These are phyloP conservation scores for Debaryomycetaceae sp. DNA, from an alignment of 1,139 yeast species.

Conservation along the genomic window DNA sequence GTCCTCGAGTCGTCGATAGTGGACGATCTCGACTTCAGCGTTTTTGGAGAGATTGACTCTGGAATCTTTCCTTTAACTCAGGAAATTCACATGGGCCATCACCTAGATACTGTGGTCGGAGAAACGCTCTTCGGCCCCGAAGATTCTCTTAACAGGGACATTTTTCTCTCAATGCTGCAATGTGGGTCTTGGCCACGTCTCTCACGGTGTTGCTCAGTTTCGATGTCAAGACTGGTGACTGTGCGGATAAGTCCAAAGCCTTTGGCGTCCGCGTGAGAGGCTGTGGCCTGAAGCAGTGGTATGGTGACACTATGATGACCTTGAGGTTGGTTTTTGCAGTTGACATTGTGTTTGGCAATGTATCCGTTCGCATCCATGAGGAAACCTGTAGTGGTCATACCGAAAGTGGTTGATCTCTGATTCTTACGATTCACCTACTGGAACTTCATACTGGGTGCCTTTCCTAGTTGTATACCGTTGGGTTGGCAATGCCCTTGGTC, in stretches of 20 bases:
- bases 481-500: no score
- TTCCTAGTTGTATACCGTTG: no score
- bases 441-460: no score
- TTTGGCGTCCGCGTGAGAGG: slow-evolving; percentile 18
- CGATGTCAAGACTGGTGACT: slow-evolving; percentile 17
- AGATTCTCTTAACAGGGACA: slow-evolving; percentile 21
- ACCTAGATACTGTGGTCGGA: slow-evolving; percentile 28
- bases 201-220: slow-evolving; percentile 18
- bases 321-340: slow-evolving; percentile 31
- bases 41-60: slow-evolving; percentile 34
- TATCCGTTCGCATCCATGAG: slow-evolving; percentile 41
- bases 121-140: slow-evolving; percentile 10
- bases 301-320: slow-evolving; percentile 44
- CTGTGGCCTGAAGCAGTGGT: slow-evolving; percentile 47
- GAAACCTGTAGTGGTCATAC: slow-evolving; percentile 18
- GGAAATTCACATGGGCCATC: slow-evolving; percentile 20
- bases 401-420: no score
- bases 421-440: no score
- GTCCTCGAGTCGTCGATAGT: slow-evolving; percentile 30
- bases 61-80: slow-evolving; percentile 22
- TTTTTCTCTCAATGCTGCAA: slow-evolving; percentile 25
- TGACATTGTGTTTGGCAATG: slow-evolving; percentile 34
- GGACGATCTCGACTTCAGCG: slow-evolving; percentile 11
- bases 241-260: slow-evolving; percentile 33
- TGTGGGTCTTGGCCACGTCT: slow-evolving; percentile 36